phyloP scores from a whole-genome alignment of 257 asterid genomes.

The Scutellaria barbata region DNA sequence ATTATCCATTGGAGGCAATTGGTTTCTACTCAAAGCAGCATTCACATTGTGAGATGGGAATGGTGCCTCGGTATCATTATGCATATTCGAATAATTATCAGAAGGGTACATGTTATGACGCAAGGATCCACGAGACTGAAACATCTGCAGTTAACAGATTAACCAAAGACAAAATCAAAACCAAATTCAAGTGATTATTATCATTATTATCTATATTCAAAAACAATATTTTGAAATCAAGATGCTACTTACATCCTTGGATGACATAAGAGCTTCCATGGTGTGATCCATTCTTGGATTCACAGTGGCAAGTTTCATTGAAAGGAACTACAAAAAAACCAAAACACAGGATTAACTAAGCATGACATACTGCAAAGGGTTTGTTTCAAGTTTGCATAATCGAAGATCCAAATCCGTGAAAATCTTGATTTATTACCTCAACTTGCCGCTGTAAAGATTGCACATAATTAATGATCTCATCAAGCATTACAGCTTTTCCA shows the following conservation, averaged over 20 bases:
- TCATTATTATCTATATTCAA: no score
- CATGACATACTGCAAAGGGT: no score
- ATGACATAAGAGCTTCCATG: constrained; percentile 66
- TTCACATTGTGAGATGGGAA: constrained; percentile 46
- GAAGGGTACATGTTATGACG: constrained; percentile 49
- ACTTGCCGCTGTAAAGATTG: constrained; percentile 91
- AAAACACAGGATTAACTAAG: neutral
- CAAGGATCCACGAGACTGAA: constrained; percentile 57
- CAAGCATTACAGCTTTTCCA: constrained; percentile 98
- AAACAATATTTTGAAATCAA: neutral
- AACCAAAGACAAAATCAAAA: no score
- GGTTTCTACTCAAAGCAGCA: constrained; percentile 46
- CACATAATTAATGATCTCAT: constrained; percentile 87
- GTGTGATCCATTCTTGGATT: constrained; percentile 79
- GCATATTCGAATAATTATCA: constrained; percentile 48
- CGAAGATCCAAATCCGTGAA: no score
- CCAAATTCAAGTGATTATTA: constrained; percentile 16
- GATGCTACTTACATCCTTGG: constrained; percentile 71
- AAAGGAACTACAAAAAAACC: constrained; percentile 67
- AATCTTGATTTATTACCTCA: constrained; percentile 57
- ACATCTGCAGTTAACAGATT: constrained; percentile 44
- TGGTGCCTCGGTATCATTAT: constrained; percentile 37
- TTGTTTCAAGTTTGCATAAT: neutral
- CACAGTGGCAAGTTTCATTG: constrained; percentile 83
- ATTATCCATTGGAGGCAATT: constrained; percentile 52